Percentiles rank a stretch among this genome's conserved stretches.
Evolutionary conservation across 2,329 filamentous ascomycete species (phyloP).

Genomic region (Aphanocladium album): DNA sequence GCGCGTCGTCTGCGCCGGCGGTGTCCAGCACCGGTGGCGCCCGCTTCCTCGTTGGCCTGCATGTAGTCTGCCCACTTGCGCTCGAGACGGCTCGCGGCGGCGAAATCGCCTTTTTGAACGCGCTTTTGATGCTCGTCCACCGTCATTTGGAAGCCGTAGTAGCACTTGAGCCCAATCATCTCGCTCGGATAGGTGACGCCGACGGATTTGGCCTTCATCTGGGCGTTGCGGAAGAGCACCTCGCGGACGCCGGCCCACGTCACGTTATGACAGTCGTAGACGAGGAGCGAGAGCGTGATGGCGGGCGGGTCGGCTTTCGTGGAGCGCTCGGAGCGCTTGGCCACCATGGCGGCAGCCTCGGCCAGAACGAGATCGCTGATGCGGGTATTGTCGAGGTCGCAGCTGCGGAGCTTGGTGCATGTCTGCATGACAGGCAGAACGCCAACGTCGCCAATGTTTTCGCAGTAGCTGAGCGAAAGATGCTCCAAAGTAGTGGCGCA

Average conservation of each 20-base stretch:
- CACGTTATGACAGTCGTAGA: slow-evolving; percentile 88
- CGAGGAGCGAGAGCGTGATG: slow-evolving; percentile 68
- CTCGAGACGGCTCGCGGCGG: slow-evolving; percentile 72
- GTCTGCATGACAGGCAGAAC: slow-evolving; percentile 77
- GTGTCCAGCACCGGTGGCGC: slow-evolving; percentile 58
- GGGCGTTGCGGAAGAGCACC: slow-evolving; percentile 78
- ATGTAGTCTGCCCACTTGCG: slow-evolving; percentile 92
- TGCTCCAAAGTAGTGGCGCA: slow-evolving; percentile 70
- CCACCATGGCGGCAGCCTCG: slow-evolving; percentile 78
- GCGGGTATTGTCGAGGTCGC: slow-evolving; percentile 91
- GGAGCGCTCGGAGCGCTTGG: slow-evolving; percentile 51
- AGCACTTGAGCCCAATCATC: slow-evolving; percentile 84
- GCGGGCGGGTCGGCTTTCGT: slow-evolving; percentile 39
- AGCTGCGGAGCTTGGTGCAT: slow-evolving; percentile 61
- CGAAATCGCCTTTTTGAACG: slow-evolving; percentile 70
- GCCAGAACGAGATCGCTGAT: slow-evolving; percentile 80
- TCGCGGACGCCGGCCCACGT: slow-evolving; percentile 91
- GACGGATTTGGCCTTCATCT: slow-evolving; percentile 47
- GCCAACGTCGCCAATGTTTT: slow-evolving; percentile 74
- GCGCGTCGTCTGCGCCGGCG: slow-evolving; percentile 70
- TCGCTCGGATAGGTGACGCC: slow-evolving; percentile 62
- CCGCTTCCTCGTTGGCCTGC: slow-evolving; percentile 84
- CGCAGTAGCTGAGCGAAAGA: slow-evolving; percentile 86
- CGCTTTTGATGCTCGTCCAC: slow-evolving; percentile 90
- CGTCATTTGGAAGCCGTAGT: slow-evolving; percentile 91